Evolutionary conservation across 371 early-diverging fungal genomes (phyloP), one percentile per base, ranked within the genome.

Genomic region (Mortierella sp.): DNA sequence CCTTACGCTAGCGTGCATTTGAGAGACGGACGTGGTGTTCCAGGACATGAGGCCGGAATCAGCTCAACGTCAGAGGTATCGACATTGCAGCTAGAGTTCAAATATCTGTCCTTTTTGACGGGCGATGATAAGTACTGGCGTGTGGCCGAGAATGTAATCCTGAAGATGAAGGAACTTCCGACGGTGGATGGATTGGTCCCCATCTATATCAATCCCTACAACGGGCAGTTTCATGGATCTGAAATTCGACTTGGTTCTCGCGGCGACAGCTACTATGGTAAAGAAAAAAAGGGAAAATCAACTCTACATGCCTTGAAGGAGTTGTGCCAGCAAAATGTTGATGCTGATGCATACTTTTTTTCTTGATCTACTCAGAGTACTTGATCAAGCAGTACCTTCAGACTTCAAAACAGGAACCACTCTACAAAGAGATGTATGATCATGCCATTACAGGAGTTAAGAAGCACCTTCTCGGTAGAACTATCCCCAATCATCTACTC

Each of bases 241-340:
- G 84, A 84, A 49, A 87, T 90, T 17, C 83, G 88, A 2, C 66
- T 96, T 19, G 97, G 98, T 4, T 90, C 93, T 0, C 83, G 88
- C 19, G 95, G 95, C 1, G 98, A 98, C 63, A 93, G 94, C 66
- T 98, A 95, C 72, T 98, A 97, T 83, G 90, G 89, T 87, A 86
- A 65, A n/a, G n/a, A n/a, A n/a, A n/a, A n/a, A n/a, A n/a, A n/a
- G n/a, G n/a, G n/a, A n/a, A n/a, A n/a, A n/a, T n/a, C n/a, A n/a
- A n/a, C n/a, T n/a, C n/a, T n/a, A n/a, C n/a, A n/a, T n/a, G n/a
- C n/a, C n/a, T 0, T 48, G 32, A 21, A 23, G 6, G 23, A 28
- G n/a, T n/a, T n/a, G n/a, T n/a, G n/a, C n/a, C n/a, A n/a, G n/a
- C n/a, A n/a, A n/a, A n/a, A n/a, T n/a, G n/a, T n/a, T n/a, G n/a